phyloP scores from a whole-genome alignment of 164 flowering plant species.

The Vitis rupestris region DNA sequence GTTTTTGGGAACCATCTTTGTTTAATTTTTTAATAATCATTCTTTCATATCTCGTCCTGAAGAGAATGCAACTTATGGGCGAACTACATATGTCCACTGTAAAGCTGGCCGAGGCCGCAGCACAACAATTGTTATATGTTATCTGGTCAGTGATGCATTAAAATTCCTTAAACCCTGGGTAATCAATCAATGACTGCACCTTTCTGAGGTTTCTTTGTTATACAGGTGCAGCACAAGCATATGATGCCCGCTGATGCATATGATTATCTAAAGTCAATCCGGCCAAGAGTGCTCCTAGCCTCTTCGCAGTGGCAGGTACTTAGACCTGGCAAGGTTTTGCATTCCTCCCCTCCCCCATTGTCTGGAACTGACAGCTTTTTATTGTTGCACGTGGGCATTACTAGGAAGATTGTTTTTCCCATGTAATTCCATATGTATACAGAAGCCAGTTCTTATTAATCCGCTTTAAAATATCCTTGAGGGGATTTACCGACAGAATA shows the following conservation, averaged over 20 bases:
- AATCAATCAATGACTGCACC: neutral
- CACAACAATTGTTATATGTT: conserved; percentile 90
- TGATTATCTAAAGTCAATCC: conserved; percentile 58
- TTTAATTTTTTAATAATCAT: neutral
- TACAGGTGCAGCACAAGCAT: conserved; percentile 64
- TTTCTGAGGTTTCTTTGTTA: neutral
- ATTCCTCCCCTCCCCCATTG: too few species aligned
- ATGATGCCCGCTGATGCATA: conserved; percentile 83
- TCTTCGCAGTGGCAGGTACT: conserved; percentile 85
- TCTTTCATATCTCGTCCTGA: conserved; percentile 2
- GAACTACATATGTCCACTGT: conserved; percentile 71
- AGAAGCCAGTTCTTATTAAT: too few species aligned
- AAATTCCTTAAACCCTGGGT: too few species aligned
- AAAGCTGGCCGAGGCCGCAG: conserved; percentile 97
- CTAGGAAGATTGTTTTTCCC: too few species aligned
- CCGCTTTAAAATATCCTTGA: too few species aligned
- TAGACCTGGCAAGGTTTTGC: too few species aligned
- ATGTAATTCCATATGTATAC: too few species aligned
- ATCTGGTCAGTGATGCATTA: conserved; percentile 45
- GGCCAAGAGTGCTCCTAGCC: conserved; percentile 84
- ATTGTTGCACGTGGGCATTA: too few species aligned
- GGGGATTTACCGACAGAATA: too few species aligned
- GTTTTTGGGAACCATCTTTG: neutral
- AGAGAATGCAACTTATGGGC: conserved; percentile 41
- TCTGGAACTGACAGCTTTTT: too few species aligned